Evolutionary conservation across 225 moss, liverwort and hornwort species (phyloP), one percentile per base, ranked within the genome.

Genomic region (Antitrichia curtipendula): DNA sequence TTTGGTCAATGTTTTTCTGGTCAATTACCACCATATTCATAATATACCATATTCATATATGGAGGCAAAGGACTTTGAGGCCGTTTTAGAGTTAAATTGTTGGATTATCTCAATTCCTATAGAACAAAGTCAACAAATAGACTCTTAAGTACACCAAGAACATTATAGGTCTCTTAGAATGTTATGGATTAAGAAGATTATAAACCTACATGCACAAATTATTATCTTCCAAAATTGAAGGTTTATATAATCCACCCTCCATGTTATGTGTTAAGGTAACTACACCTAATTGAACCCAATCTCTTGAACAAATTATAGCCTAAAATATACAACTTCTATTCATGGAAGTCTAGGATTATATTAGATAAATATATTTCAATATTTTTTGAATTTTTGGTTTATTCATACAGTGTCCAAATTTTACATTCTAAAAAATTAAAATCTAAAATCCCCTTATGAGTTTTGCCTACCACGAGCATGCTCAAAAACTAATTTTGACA

Each of bases 281-380:
- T 62, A 8, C 1, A 5, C 16, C 15, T 32, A 31, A 31, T 16
- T 31, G 2, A 8, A 15, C 16, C 32, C 16, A 62, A 31, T 31
- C 23, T 68, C 3, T 20, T 20, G 36, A n/a, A n/a, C 8, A n/a
- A n/a, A n/a, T 31, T 65, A 6, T 36, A 65, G 2, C 4, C 6
- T 20, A 34, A 34, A 64, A 34, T 64, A 5, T 19, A 9, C 34
- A 64, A 31, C 32, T 16, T n/a, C n/a, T n/a, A n/a, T n/a, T n/a
- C n/a, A n/a, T n/a, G 34, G 34, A 6, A 63, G 34, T 1, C 64
- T 18, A 34, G 6, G 5, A 4, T 21, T 12, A 38, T 20, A 38
- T 11, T 22, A 0, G 1, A 68, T 68, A 38, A 38, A 38, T 1
- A 0, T 13, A 1, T 68, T 12, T 13, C 2, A 38, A 2, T 38